These are phyloP conservation scores for Plasmodium fragile DNA, from an alignment of 169 alveolate genomes.

Conservation along the genomic window DNA sequence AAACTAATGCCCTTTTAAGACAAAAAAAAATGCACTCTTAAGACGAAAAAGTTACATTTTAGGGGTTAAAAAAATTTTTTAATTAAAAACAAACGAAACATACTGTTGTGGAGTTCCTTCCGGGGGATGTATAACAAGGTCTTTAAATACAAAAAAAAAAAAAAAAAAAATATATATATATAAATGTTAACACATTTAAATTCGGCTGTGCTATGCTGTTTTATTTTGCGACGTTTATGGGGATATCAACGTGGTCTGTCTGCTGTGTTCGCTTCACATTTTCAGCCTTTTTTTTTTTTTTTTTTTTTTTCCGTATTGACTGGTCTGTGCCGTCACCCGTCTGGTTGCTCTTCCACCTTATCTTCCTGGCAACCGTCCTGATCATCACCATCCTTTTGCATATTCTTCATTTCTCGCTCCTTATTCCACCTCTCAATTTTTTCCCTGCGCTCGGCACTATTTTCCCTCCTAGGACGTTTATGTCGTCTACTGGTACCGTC, in stretches of 20 bases:
- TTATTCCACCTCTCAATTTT: constrained; percentile 94
- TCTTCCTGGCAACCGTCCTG: neutral
- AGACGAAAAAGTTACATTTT: neutral
- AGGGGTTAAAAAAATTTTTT: neutral
- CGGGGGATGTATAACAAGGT: neutral
- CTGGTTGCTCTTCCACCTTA: neutral
- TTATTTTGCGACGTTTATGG: neutral
- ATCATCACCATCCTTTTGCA: constrained; percentile 4
- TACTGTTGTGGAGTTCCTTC: neutral
- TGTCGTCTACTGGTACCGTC: constrained; percentile 72
- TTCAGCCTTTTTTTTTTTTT: neutral
- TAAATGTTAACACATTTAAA: neutral
- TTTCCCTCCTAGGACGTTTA: constrained; percentile 84
- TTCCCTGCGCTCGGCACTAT: constrained; percentile 93
- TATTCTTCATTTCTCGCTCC: constrained; percentile 84
- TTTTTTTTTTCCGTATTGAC: neutral
- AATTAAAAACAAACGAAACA: neutral
- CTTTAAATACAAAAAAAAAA: neutral
- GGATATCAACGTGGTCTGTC: neutral
- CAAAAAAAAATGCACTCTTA: too few species aligned
- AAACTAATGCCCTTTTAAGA: too few species aligned
- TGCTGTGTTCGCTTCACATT: neutral
- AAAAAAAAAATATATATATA: too few species aligned
- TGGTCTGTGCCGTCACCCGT: neutral
- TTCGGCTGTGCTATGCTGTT: neutral